phyloP scores from a whole-genome alignment of 306 rosid genomes.

The Vicia faba region DNA sequence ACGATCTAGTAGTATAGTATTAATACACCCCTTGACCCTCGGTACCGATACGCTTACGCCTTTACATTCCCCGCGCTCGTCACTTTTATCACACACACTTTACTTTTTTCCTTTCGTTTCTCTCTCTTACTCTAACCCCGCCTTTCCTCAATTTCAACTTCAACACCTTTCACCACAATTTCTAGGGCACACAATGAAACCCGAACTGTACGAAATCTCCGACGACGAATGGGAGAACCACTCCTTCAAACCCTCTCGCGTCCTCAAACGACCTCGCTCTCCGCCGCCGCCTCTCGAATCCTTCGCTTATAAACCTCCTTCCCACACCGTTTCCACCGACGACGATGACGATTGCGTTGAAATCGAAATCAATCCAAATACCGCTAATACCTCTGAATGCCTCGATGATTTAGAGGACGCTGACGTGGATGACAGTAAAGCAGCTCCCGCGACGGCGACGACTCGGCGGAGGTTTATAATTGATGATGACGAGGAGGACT shows the following conservation, averaged over 20 bases:
- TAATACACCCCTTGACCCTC: background rate
- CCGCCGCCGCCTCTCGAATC: conserved; percentile 80
- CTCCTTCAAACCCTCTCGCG: conserved; percentile 84
- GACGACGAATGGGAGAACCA: conserved; percentile 95
- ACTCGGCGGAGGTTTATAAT: conserved; percentile 73
- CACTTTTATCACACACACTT: background rate
- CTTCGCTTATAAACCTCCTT: conserved; percentile 51
- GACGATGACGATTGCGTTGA: conserved; percentile 54
- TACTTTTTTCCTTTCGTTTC: background rate
- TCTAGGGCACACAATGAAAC: conserved; percentile 64
- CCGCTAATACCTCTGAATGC: conserved; percentile 11
- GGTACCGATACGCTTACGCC: background rate
- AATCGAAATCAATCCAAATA: conserved; percentile 5
- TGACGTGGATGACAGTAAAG: conserved; percentile 38
- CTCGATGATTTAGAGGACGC: conserved; percentile 66
- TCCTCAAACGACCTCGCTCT: conserved; percentile 49
- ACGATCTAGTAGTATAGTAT: background rate
- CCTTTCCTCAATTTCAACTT: conserved; percentile 1
- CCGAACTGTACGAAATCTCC: conserved; percentile 79
- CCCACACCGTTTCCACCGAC: background rate
- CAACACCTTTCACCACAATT: background rate
- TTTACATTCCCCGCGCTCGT: conserved; percentile 31
- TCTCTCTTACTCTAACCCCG: background rate
- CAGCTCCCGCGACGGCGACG: conserved; percentile 32
- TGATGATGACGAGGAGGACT: conserved; percentile 68